Base-by-base conservation (phyloP, 2,329 filamentous ascomycete genomes). In the Hirsutella thompsonii region DNA sequence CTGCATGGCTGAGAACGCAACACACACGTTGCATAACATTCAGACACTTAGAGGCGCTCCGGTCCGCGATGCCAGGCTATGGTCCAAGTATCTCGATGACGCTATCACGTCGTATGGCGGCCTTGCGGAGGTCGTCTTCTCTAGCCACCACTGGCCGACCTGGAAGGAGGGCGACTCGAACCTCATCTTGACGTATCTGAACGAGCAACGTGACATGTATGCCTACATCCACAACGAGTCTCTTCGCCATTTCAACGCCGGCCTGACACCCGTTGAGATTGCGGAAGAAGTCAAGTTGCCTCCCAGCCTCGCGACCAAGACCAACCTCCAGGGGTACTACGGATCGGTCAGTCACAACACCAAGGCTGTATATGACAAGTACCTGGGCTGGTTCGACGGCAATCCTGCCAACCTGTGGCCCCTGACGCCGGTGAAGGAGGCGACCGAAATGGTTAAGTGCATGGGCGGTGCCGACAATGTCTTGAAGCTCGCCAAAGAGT, bases 81-180 rank as follows among this genome's bases (percentile, higher is more conserved):
- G 63, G 64, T 54, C 59, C 3, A 44, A 49, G 14, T 62, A 64
- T 36, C 44, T 67, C 8, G 58, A 62, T 26, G 56, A 60, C 42
- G 48, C 59, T 5, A 51, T 64, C 18, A 51, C 49, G 11, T 36
- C 64, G n/a, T 66, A 55, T 39, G 57, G 55, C 0, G 37, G 47
- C 2, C 42, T 51, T 4, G 38, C 57, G 1, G 54, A 62, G 5
- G 56, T 64, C 2, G 39, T 63, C 3, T 64, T 65, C 39, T 54
- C 53, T 1, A 52, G 55, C 19, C 63, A 67, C 46, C 50, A 61
- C 43, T 67, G 63, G 63, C 64, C 63, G n/a, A 65, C 60, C 0
- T 67, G 60, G 58, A 60, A 59, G 1, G 39, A 44, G 3, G 44
- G 51, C 0, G 44, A 54, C 2, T 4, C 19, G 23, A 36, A 41